These are phyloP conservation scores for Apiospora rasikravindrae DNA, from an alignment of 2,329 filamentous ascomycete species.

Conservation along the genomic window DNA sequence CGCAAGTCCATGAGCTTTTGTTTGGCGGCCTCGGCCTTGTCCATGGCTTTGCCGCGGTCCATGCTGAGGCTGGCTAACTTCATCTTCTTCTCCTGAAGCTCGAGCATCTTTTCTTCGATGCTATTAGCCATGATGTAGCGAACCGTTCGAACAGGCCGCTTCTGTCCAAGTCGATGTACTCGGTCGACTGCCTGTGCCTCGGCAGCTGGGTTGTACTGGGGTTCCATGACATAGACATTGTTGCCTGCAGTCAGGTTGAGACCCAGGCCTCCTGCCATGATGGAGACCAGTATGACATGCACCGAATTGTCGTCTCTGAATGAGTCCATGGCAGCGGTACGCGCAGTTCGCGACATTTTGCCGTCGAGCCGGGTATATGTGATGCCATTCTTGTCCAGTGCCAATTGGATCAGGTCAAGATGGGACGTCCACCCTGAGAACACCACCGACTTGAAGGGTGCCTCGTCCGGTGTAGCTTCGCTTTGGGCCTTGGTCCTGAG, in stretches of 20 bases:
- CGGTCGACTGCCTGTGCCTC: constrained; percentile 95
- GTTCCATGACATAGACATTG: constrained; percentile 96
- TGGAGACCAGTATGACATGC: constrained; percentile 86
- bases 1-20: constrained; percentile 65
- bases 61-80: constrained; percentile 87
- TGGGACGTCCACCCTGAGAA: constrained; percentile 98
- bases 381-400: constrained; percentile 71
- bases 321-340: constrained; percentile 74
- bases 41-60: constrained; percentile 57
- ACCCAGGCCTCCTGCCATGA: constrained; percentile 88
- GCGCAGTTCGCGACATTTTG: constrained; percentile 78
- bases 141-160: constrained; percentile 82
- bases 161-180: constrained; percentile 90
- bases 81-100: constrained; percentile 90
- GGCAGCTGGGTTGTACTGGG: constrained; percentile 94
- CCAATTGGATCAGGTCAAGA: constrained; percentile 87
- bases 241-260: constrained; percentile 88
- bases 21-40: constrained; percentile 66
- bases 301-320: constrained; percentile 77
- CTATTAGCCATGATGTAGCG: constrained; percentile 89
- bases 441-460: constrained; percentile 88
- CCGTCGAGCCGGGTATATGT: constrained; percentile 85
- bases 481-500: constrained; percentile 68
- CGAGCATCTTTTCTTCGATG: constrained; percentile 93
- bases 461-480: constrained; percentile 63